Evolutionary conservation across 2,329 filamentous ascomycete genomes (phyloP), one percentile per base, ranked within the genome.

Genomic region (Metarhizium brunneum): DNA sequence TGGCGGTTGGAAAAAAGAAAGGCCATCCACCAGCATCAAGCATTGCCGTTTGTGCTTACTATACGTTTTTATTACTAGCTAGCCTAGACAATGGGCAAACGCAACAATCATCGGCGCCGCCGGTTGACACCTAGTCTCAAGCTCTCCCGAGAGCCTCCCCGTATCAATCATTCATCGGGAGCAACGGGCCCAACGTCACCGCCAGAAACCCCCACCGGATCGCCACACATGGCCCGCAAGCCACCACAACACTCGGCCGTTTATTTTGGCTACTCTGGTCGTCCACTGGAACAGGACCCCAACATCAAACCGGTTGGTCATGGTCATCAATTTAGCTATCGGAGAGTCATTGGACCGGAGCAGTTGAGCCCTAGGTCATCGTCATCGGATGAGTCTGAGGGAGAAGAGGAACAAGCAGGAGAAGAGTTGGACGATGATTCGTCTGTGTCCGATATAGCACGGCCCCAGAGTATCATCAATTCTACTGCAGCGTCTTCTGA

Each of bases 131-230:
- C 74, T 54, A 71, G 72, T 57, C 68, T 76, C 61, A 70, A 71
- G 59, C 60, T 68, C 55, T 62, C 59, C 56, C 65, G 64, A 56
- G 66, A 69, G 40, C 61, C 64, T 54, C 59, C 59, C 55, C 63
- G 62, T 62, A 49, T 38, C 52, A 56, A 55, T 14, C 56, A 54
- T 42, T 63, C 65, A 29, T 43, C 32, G 51, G 51, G 65, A 42
- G 64, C 66, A 60, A 54, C 40, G 4, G 69, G 72, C 56, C 75
- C 73, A 54, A 72, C 75, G 55, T 78, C 76, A 62, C 76, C 76
- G 59, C 76, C 76, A 45, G 73, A 75, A 52, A 77, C 75, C 45
- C 76, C 76, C 53, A 75, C 72, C 45, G 67, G 69, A 40, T 69
- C 69, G 54, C 69, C 71, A 55, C 63, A 65, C 35, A 64, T 68